Conservation (phyloP, 345 rosid genomes). For the Xanthoceras sorbifolium region DNA sequence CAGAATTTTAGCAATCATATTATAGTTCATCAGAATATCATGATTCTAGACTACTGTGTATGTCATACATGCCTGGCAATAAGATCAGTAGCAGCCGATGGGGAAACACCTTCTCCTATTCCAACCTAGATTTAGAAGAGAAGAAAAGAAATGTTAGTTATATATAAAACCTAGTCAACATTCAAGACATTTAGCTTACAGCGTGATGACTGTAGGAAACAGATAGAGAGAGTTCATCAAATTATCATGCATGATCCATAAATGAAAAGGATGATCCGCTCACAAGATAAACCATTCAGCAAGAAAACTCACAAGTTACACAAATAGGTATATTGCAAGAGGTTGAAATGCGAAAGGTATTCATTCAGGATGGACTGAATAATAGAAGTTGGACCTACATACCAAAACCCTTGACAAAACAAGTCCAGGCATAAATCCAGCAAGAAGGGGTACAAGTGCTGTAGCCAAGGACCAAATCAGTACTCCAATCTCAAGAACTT, state of each 20-base stretch:
- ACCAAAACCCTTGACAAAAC: constrained; percentile 81
- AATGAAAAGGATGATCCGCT: background rate
- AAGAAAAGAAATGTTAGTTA: constrained; percentile 3
- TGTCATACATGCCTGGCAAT: constrained; percentile 84
- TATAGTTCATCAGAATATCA: constrained; percentile 15
- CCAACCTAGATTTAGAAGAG: constrained; percentile 67
- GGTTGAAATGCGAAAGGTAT: constrained; percentile 5
- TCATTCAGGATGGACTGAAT: background rate
- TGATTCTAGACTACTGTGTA: constrained; percentile 25
- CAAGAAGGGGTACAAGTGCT: constrained; percentile 74
- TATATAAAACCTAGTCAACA: background rate
- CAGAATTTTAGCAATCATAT: background rate
- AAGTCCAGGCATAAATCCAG: constrained; percentile 93
- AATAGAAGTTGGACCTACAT: constrained; percentile 18
- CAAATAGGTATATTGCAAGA: background rate
- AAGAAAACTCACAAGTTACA: background rate
- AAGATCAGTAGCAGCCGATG: constrained; percentile 97
- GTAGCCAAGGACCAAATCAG: constrained; percentile 89
- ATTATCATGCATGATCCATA: constrained; percentile 2
- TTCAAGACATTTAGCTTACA: background rate
- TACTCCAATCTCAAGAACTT: constrained; percentile 83
- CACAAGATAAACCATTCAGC: background rate
- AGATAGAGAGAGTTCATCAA: background rate
- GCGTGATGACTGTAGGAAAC: constrained; percentile 8
- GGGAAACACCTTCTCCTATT: constrained; percentile 98